Evolutionary conservation across 371 early-diverging fungal genomes (phyloP).

Genomic region (Apophysomyces ossiformis): DNA sequence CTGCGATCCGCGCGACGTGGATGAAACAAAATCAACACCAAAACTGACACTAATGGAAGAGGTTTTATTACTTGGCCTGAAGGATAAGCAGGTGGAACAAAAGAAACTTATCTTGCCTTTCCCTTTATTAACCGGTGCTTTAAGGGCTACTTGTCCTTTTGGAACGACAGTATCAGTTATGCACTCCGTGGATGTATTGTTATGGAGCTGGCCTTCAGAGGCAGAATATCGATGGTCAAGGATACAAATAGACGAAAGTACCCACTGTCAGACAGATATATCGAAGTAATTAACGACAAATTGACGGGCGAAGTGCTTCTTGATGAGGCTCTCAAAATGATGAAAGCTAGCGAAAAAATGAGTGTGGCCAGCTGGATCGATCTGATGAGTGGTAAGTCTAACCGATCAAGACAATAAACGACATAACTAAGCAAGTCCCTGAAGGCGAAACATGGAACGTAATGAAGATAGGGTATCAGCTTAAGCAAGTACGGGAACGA

Average conservation of each 20-base stretch:
- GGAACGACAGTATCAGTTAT: conserved; percentile 98
- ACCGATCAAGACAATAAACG: no score
- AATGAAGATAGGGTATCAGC: conserved; percentile 93
- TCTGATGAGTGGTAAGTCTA: conserved; percentile 86
- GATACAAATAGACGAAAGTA: conserved; percentile 85
- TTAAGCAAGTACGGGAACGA: conserved; percentile 96
- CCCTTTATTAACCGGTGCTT: conserved; percentile 2
- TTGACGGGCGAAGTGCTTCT: conserved; percentile 94
- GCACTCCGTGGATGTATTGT: conserved; percentile 94
- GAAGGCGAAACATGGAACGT: conserved; percentile 98
- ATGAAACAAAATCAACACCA: conserved; percentile 70
- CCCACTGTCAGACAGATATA: conserved; percentile 75
- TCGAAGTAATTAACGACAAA: conserved; percentile 83
- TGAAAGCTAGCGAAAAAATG: conserved; percentile 76
- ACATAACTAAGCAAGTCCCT: neutral
- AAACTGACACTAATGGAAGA: conserved; percentile 93
- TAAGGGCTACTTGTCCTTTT: conserved; percentile 94
- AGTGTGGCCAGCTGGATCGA: conserved; percentile 95
- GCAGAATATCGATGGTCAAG: conserved; percentile 85
- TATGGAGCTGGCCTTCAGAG: conserved; percentile 92
- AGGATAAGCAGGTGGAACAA: conserved; percentile 84
- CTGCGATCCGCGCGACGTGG: conserved; percentile 56
- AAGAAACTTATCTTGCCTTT: neutral
- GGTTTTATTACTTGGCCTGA: conserved; percentile 89
- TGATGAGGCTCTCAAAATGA: conserved; percentile 91